Percentiles rank a stretch among this genome's conserved stretches.
These are phyloP conservation scores for Erucastrum elatum DNA, from an alignment of 345 rosid species.

Conservation along the genomic window DNA sequence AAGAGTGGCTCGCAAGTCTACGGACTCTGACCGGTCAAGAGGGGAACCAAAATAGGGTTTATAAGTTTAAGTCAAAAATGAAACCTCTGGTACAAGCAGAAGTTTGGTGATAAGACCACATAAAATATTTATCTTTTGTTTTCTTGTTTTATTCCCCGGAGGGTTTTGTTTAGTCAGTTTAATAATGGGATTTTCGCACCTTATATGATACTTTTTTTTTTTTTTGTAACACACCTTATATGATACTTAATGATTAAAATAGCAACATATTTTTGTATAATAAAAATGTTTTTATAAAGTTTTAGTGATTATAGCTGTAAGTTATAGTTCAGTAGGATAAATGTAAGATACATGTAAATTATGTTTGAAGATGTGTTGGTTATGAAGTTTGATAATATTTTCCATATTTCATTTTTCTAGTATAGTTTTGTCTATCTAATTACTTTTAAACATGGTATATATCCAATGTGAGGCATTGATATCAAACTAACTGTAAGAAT, in stretches of 20 bases:
- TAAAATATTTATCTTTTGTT: conserved; percentile 8
- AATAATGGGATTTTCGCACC: background rate
- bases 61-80: conserved; percentile 13
- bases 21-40: conserved; percentile 1
- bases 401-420: background rate
- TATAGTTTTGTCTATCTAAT: background rate
- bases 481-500: conserved; percentile 14
- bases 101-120: conserved; percentile 13
- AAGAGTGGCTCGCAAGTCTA: conserved; percentile 34
- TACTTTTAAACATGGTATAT: background rate
- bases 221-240: no score
- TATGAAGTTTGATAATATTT: background rate
- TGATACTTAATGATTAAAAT: background rate
- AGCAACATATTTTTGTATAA: background rate
- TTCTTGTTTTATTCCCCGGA: background rate
- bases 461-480: background rate
- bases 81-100: conserved; percentile 25
- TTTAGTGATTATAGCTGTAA: background rate
- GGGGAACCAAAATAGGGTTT: conserved; percentile 15
- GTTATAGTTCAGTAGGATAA: no score
- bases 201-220: background rate
- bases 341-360: background rate
- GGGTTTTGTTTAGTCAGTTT: conserved; percentile 21
- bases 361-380: background rate
- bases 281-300: background rate